Conservation (phyloP, 2,329 filamentous ascomycete genomes). For the Fusarium verticillioides region DNA sequence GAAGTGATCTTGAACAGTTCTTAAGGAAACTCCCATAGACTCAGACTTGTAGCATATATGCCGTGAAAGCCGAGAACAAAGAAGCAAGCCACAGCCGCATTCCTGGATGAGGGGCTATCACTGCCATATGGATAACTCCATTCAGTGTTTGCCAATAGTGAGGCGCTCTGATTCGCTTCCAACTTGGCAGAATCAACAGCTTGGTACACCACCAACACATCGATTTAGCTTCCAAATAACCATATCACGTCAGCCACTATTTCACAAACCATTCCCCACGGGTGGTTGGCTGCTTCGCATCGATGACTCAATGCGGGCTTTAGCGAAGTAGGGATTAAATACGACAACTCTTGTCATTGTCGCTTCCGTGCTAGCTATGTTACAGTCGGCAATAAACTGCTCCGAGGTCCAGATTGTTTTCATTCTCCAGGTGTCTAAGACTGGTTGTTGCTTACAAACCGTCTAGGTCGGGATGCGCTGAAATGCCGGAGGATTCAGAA, state of each 20-base stretch:
- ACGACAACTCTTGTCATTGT: not conserved
- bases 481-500: not conserved
- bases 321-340: not conserved
- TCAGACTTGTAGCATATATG: not conserved
- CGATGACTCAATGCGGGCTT: not conserved
- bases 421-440: rapidly evolving
- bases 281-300: not conserved
- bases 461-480: rapidly evolving
- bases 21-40: not conserved
- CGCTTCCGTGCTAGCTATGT: not conserved
- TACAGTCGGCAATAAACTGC: not conserved
- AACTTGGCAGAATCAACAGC: not conserved
- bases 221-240: not conserved
- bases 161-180: not conserved
- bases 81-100: not conserved
- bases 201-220: not conserved
- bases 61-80: not conserved
- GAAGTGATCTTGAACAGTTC: too few species aligned
- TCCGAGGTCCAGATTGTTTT: not conserved
- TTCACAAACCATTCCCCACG: not conserved
- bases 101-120: not conserved
- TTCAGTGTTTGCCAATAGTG: not conserved
- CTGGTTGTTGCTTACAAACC: not conserved
- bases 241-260: not conserved
- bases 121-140: not conserved